Conservation (phyloP, 495 filamentous ascomycete genomes). For the Xylaria intraflava region DNA sequence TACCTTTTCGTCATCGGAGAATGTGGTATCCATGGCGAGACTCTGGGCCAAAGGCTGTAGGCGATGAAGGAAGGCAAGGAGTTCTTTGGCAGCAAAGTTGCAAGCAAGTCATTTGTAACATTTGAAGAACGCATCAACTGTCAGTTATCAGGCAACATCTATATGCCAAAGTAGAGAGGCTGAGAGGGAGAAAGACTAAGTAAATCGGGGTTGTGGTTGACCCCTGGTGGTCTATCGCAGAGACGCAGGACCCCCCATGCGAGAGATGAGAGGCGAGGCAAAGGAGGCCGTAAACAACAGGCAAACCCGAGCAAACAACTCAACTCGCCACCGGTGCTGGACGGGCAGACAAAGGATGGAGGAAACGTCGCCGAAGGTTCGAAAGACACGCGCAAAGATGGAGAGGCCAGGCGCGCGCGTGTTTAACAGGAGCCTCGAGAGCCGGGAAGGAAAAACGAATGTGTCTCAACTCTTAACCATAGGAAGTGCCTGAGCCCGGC, state of each 20-base stretch:
- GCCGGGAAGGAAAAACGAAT: conserved; percentile 23
- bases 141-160: conserved; percentile 14
- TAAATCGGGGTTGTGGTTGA: conserved; percentile 20
- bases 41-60: conserved; percentile 22
- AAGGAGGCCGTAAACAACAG: conserved; percentile 22
- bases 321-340: conserved; percentile 17
- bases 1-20: conserved; percentile 46
- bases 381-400: conserved; percentile 28
- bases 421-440: conserved; percentile 14
- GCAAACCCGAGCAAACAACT: conserved; percentile 12
- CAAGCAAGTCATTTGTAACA: conserved; percentile 40
- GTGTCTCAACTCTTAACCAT: conserved; percentile 24
- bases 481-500: conserved; percentile 3
- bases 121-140: conserved; percentile 28
- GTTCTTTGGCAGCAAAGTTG: conserved; percentile 25
- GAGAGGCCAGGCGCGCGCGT: conserved; percentile 25
- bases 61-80: conserved; percentile 27
- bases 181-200: conserved; percentile 11
- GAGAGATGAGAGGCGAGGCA: conserved; percentile 15
- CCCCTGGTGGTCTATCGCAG: conserved; percentile 17
- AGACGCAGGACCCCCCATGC: conserved; percentile 24
- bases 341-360: conserved; percentile 20
- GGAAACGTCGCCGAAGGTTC: conserved; percentile 21
- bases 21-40: conserved; percentile 40
- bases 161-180: conserved; percentile 15